Evolutionary conservation across 352 stramenopile genomes (phyloP).

Genomic region (Peronospora tabacina): DNA sequence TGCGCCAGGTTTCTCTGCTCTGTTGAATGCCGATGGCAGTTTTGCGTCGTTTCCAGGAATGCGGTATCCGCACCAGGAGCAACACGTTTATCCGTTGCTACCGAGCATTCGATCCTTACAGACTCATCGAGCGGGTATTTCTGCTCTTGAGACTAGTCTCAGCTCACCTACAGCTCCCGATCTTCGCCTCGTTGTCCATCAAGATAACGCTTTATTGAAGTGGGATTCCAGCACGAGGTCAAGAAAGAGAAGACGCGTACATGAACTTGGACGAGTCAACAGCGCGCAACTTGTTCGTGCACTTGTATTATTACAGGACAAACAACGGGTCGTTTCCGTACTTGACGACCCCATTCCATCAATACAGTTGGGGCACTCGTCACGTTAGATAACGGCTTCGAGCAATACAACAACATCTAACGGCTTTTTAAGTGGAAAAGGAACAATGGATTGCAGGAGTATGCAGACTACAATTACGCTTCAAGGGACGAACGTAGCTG

Average conservation of each 20-base stretch:
- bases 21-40: constrained; percentile 6
- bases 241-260: neutral
- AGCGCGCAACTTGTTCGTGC: constrained; percentile 7
- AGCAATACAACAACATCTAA: no score
- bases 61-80: constrained; percentile 2
- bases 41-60: constrained; percentile 8
- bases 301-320: constrained; percentile 13
- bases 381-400: neutral
- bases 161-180: neutral
- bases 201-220: neutral
- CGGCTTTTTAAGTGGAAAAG: no score
- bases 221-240: neutral
- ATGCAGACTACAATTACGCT: no score
- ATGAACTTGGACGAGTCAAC: neutral
- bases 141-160: neutral
- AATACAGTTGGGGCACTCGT: constrained; percentile 1
- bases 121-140: constrained; percentile 3
- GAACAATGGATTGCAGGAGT: no score
- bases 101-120: constrained; percentile 14
- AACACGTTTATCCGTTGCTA: constrained; percentile 12
- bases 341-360: neutral
- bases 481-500: no score
- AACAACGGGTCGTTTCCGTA: constrained; percentile 1
- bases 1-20: constrained; percentile 2
- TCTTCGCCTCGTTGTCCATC: constrained; percentile 11